Evolutionary conservation across 352 stramenopile species (phyloP).

Genomic region (Globisporangium ultimum): DNA sequence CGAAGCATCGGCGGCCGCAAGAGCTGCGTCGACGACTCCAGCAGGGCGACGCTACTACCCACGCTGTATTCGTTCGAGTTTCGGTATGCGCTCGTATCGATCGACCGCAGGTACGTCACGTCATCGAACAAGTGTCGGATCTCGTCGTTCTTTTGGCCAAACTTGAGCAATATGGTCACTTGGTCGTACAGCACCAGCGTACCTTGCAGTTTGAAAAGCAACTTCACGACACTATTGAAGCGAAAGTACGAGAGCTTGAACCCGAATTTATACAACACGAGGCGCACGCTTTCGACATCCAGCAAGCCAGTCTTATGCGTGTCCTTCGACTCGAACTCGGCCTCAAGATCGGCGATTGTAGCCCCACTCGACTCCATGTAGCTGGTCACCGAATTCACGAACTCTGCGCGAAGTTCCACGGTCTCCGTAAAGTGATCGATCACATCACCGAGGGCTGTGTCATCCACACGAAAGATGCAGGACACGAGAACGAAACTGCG

Average conservation of each 20-base stretch:
- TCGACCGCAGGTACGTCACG: neutral
- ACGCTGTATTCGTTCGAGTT: neutral
- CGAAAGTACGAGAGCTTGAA: conserved; percentile 50
- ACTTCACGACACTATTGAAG: conserved; percentile 57
- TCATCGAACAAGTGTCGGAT: conserved; percentile 3
- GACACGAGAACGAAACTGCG: conserved; percentile 60
- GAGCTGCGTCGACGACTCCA: too few species aligned
- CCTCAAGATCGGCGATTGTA: conserved; percentile 31
- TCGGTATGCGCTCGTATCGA: neutral
- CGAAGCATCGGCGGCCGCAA: conserved; percentile 2
- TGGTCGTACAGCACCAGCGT: conserved; percentile 45
- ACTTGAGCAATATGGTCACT: conserved; percentile 31
- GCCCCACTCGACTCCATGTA: conserved; percentile 21
- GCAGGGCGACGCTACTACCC: too few species aligned
- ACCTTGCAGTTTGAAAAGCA: conserved; percentile 43
- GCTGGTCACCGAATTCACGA: conserved; percentile 27
- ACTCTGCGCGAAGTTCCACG: conserved; percentile 49
- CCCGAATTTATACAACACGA: conserved; percentile 33
- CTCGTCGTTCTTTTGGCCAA: conserved; percentile 20
- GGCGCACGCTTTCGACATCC: conserved; percentile 39
- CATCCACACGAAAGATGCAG: conserved; percentile 55
- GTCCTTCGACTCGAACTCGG: conserved; percentile 25
- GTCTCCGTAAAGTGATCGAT: conserved; percentile 61
- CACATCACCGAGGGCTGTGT: conserved; percentile 44
- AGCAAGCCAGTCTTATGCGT: conserved; percentile 24